A percentile compares a stretch with the other conserved stretches of the same genome.
phyloP scores from a whole-genome alignment of 2,329 filamentous ascomycete genomes.

The Ascochyta rabiei region DNA sequence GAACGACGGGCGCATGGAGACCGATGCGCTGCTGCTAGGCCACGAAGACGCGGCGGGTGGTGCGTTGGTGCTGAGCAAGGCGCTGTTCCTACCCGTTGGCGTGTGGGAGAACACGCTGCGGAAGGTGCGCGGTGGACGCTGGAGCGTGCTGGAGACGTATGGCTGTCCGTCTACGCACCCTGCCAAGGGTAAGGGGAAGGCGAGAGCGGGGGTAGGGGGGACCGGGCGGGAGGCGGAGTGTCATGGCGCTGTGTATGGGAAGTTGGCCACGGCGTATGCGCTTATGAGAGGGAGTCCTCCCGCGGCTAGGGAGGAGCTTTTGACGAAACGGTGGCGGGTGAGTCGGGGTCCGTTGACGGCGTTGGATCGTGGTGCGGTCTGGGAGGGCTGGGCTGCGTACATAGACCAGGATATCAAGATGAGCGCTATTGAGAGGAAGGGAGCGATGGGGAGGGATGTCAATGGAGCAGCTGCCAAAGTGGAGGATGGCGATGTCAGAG shows the following conservation, averaged over 20 bases:
- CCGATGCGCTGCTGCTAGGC: constrained; percentile 41
- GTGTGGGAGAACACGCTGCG: constrained; percentile 27
- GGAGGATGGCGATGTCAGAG: constrained; percentile 18
- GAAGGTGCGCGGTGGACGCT: constrained; percentile 18
- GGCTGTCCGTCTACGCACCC: not conserved
- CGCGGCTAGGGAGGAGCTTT: constrained; percentile 25
- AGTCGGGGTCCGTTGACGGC: constrained; percentile 28
- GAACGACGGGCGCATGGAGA: constrained; percentile 18
- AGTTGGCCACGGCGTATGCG: constrained; percentile 22
- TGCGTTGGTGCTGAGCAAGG: constrained; percentile 22
- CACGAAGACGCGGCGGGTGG: constrained; percentile 17
- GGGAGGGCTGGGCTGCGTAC: constrained; percentile 41
- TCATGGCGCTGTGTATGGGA: constrained; percentile 31
- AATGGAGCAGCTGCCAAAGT: not conserved
- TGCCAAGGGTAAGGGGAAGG: not conserved
- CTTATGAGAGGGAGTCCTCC: constrained; percentile 21
- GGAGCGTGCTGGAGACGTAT: constrained; percentile 34
- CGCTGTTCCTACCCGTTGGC: constrained; percentile 32
- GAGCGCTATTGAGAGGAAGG: constrained; percentile 25
- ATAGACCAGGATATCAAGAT: constrained; percentile 29
- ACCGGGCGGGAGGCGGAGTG: not conserved
- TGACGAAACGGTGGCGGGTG: constrained; percentile 42
- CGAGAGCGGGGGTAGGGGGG: not conserved
- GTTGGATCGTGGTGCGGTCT: constrained; percentile 33
- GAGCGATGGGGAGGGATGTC: not conserved